Evolutionary conservation across 2,329 filamentous ascomycete genomes (phyloP), one percentile per base, ranked within the genome.

Genomic region (Clarireedia sp.): DNA sequence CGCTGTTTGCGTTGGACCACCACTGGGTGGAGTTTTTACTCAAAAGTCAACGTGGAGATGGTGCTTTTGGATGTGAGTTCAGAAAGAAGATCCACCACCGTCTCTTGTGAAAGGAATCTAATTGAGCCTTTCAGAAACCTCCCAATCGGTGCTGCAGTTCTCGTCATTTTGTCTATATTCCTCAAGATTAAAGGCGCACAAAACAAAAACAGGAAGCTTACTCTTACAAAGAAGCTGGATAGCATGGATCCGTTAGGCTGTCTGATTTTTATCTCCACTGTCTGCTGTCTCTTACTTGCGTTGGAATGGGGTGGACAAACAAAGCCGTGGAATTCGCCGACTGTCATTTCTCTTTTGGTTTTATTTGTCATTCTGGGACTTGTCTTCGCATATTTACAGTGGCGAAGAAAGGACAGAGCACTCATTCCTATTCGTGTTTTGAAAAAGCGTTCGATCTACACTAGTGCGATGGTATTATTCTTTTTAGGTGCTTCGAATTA

Each of bases 11-110:
- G 55, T 61, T 66, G 82, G 82, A 0, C 82, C 82, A 0, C 73
- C 83, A 16, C 70, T 85, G 80, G 78, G 82, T 50, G 82, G 82
- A 44, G 73, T 76, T 2, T 81, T 85, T 57, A 82, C 81, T 0
- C 72, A 83, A 48, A 75, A 73, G 56, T 70, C 72, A 0, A 64
- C 67, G 1, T 62, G 73, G 43, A 60, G 67, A 4, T 71, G 72
- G 59, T 66, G 64, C 49, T 63, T 64, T 45, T 66, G 64, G 63
- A 71, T 73, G 62, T 66, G 61, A 24, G 23, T 24, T 24, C 23
- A 24, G 23, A 24, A 24, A 24, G 23, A 24, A 24, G 23, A 24
- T 24, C 23, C 23, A 24, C 23, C 23, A 59, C 61, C 59, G 23
- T n/a, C 17, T 19, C 8, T 51, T 10, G 23, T 16, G 8, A 33